These are phyloP conservation scores for Neurospora africana DNA, from an alignment of 495 filamentous ascomycete species.

Conservation along the genomic window DNA sequence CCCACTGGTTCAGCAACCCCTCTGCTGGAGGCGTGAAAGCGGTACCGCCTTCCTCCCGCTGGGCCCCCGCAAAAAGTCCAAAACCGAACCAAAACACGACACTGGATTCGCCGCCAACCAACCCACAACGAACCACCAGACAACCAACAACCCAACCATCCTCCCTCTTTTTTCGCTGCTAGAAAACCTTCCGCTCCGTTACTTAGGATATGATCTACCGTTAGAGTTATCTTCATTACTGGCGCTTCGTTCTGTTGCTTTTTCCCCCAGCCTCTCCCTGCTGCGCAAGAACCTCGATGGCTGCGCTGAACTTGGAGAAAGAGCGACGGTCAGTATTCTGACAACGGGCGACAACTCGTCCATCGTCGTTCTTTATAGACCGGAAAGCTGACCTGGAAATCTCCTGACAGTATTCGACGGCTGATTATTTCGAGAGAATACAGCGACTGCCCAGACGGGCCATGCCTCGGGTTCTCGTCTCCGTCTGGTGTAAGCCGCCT, in stretches of 20 bases:
- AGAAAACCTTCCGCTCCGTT: neutral
- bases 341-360: neutral
- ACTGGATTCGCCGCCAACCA: neutral
- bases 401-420: neutral
- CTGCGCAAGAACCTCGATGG: neutral
- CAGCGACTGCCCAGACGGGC: neutral
- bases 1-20: neutral
- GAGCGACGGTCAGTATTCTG: neutral
- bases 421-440: neutral
- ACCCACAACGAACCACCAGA: neutral
- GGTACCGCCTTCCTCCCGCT: neutral
- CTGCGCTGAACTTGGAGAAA: neutral
- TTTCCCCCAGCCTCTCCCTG: neutral
- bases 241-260: neutral
- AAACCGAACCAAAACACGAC: neutral
- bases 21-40: neutral
- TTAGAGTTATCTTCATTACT: too few species aligned
- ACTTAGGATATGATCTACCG: neutral
- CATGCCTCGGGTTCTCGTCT: neutral
- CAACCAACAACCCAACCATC: neutral
- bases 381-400: rapidly evolving
- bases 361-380: neutral
- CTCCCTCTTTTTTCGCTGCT: neutral
- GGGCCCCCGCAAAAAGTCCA: neutral
- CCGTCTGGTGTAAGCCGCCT: neutral